A percentile compares a stretch with the other conserved stretches of the same genome.
Evolutionary conservation across 257 asterid genomes (phyloP).

Genomic region (Salvia splendens): DNA sequence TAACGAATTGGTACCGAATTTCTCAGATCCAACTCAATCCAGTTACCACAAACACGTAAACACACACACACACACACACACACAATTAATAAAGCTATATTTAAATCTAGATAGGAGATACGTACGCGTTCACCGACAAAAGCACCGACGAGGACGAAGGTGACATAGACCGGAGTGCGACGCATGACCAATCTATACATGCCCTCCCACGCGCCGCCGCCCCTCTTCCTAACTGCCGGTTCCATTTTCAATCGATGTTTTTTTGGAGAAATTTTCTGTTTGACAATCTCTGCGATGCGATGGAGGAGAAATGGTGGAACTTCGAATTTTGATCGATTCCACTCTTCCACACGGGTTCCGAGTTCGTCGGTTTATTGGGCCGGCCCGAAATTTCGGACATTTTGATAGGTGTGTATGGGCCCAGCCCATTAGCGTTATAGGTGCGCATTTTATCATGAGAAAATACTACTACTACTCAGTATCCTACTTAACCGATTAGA

Average conservation of each 20-base stretch:
- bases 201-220: slow-evolving; percentile 76
- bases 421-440: background rate
- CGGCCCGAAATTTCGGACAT: slow-evolving; percentile 4
- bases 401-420: background rate
- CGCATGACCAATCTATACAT: slow-evolving; percentile 78
- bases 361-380: slow-evolving; percentile 22
- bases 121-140: slow-evolving; percentile 79
- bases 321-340: slow-evolving; percentile 27
- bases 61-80: background rate
- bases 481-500: too few relatives aligned
- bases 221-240: slow-evolving; percentile 45
- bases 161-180: slow-evolving; percentile 76
- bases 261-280: background rate
- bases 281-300: slow-evolving; percentile 20
- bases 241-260: slow-evolving; percentile 40
- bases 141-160: slow-evolving; percentile 88
- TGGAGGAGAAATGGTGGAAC: slow-evolving; percentile 34
- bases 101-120: slow-evolving; percentile 11
- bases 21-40: slow-evolving; percentile 37
- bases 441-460: too few relatives aligned
- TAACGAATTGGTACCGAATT: slow-evolving; percentile 2
- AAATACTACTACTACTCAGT: too few relatives aligned
- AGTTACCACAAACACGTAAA: slow-evolving; percentile 17
- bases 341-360: slow-evolving; percentile 21
- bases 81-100: background rate